A percentile compares a stretch with the other conserved stretches of the same genome.
Evolutionary conservation across 192 early-diverging fungal species (phyloP).

Genomic region (Backusella tuberculispora): DNA sequence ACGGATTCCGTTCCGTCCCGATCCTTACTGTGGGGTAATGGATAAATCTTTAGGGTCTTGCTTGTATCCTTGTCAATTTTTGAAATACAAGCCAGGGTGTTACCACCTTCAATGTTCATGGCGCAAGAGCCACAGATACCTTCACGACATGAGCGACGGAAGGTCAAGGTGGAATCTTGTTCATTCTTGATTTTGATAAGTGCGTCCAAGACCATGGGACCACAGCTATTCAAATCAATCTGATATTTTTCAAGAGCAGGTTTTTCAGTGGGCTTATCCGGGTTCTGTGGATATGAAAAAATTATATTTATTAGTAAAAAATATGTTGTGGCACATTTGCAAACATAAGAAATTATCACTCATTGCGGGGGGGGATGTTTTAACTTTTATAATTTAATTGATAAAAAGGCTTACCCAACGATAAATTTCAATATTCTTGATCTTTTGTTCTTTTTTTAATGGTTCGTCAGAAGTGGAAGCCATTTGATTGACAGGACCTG

Average conservation of each 20-base stretch:
- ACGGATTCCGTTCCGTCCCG: background rate
- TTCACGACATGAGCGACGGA: constrained; percentile 96
- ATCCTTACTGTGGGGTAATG: constrained; percentile 86
- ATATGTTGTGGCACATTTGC: constrained; percentile 7
- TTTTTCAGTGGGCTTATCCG: constrained; percentile 86
- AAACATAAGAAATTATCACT: background rate
- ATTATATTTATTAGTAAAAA: background rate
- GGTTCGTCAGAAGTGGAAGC: constrained; percentile 6
- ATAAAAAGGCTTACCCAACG: constrained; percentile 74
- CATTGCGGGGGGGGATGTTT: background rate
- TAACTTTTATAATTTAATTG: too few species aligned
- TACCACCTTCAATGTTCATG: constrained; percentile 97
- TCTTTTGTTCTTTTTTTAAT: constrained; percentile 56
- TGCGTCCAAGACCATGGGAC: constrained; percentile 96
- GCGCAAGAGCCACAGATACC: constrained; percentile 97
- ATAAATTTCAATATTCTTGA: constrained; percentile 95
- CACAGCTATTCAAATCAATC: constrained; percentile 90
- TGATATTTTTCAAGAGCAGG: constrained; percentile 87
- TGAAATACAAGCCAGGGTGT: constrained; percentile 94
- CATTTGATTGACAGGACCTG: constrained; percentile 9
- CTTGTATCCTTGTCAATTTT: constrained; percentile 77
- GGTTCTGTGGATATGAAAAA: constrained; percentile 81
- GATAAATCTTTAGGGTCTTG: constrained; percentile 87
- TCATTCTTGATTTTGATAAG: constrained; percentile 99
- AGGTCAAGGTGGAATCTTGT: constrained; percentile 90